Evolutionary conservation across 2,329 filamentous ascomycete genomes (phyloP).

Genomic region (Verticillium isaacii): DNA sequence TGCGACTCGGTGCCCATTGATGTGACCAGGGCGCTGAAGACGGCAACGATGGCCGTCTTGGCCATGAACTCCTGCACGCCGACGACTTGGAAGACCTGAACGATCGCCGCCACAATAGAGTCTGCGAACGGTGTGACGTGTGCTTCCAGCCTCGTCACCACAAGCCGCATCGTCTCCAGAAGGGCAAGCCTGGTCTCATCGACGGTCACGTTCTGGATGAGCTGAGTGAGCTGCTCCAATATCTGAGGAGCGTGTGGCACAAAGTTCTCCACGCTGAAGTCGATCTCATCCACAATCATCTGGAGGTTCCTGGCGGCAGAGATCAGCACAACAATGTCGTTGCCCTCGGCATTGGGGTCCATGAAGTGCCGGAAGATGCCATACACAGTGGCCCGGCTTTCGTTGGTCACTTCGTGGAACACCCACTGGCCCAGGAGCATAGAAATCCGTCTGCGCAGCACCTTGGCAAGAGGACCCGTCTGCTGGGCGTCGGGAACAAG

Average conservation of each 20-base stretch:
- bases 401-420: constrained; percentile 65
- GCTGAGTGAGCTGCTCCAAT: constrained; percentile 65
- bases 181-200: constrained; percentile 89
- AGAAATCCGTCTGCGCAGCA: constrained; percentile 80
- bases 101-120: constrained; percentile 74
- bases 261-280: constrained; percentile 71
- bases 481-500: constrained; percentile 74
- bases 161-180: constrained; percentile 75
- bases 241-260: constrained; percentile 71
- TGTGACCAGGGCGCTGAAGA: constrained; percentile 79
- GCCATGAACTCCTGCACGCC: constrained; percentile 80
- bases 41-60: constrained; percentile 87
- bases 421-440: constrained; percentile 91
- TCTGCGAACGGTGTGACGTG: constrained; percentile 67
- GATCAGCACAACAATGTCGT: constrained; percentile 88
- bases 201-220: constrained; percentile 75
- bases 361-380: constrained; percentile 86
- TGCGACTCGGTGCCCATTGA: constrained; percentile 76
- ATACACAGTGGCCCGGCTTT: constrained; percentile 71
- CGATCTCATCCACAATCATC: constrained; percentile 76
- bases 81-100: constrained; percentile 78
- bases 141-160: constrained; percentile 78
- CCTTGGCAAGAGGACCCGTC: constrained; percentile 59
- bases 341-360: constrained; percentile 68
- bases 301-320: constrained; percentile 85